phyloP scores from a whole-genome alignment of 1,284 basidiomycete genomes.

The Sutorius eximius region DNA sequence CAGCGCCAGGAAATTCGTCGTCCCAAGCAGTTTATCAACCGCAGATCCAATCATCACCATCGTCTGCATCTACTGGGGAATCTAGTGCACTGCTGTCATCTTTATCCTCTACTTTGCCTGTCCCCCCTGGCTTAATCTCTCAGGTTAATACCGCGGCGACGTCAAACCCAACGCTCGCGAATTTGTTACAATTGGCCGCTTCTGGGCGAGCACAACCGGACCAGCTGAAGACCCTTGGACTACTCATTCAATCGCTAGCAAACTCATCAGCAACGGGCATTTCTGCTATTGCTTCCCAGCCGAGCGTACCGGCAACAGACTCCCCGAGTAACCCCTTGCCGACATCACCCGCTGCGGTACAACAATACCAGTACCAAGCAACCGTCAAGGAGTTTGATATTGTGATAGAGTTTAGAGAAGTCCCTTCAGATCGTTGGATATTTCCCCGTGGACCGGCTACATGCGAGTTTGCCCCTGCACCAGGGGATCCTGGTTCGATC shows the following conservation, averaged over 20 bases:
- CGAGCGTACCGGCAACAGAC: slow-evolving; percentile 8
- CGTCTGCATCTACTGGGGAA: slow-evolving; percentile 14
- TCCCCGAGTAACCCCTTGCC: slow-evolving; percentile 15
- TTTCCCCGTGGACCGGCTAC: slow-evolving; percentile 59
- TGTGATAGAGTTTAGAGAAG: slow-evolving; percentile 67
- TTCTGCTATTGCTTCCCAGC: slow-evolving; percentile 12
- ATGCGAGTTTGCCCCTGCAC: slow-evolving; percentile 40
- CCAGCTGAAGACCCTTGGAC: slow-evolving; percentile 61
- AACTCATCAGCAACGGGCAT: slow-evolving; percentile 19
- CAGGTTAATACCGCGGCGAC: slow-evolving; percentile 66
- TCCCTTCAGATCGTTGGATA: slow-evolving; percentile 57
- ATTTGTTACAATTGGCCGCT: slow-evolving; percentile 60
- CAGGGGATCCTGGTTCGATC: slow-evolving; percentile 18
- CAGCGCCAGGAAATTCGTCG: slow-evolving; percentile 16
- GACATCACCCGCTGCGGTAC: slow-evolving; percentile 9
- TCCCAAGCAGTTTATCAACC: slow-evolving; percentile 18
- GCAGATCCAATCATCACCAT: slow-evolving; percentile 2
- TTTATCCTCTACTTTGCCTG: slow-evolving; percentile 43
- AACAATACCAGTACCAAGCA: slow-evolving; percentile 24
- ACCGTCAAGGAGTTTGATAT: slow-evolving; percentile 59
- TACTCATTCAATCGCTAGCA: slow-evolving; percentile 60
- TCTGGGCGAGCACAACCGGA: slow-evolving; percentile 57
- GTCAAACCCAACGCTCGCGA: slow-evolving; percentile 61
- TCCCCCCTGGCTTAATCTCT: slow-evolving; percentile 56
- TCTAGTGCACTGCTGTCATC: slow-evolving; percentile 42